A percentile compares a stretch with the other conserved stretches of the same genome.
phyloP scores from a whole-genome alignment of 768 basidiomycete genomes.

The Xerocomus brunneocitrinus region DNA sequence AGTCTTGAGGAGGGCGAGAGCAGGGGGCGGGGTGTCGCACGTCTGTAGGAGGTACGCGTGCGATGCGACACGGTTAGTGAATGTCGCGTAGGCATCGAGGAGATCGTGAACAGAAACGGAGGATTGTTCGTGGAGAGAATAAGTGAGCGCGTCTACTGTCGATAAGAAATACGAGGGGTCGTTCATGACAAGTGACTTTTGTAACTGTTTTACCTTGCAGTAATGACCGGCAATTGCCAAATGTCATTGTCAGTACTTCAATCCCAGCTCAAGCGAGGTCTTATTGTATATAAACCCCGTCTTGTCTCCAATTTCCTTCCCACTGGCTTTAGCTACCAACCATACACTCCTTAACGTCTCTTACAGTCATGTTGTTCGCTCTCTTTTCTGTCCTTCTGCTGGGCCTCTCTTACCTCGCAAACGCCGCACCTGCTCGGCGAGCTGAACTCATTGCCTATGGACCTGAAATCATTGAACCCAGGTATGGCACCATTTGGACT shows the following conservation, averaged over 20 bases:
- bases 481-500: constrained; percentile 33
- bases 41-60: constrained; percentile 6
- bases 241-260: too few species aligned
- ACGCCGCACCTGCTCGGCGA: constrained; percentile 26
- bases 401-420: constrained; percentile 23
- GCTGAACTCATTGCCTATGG: constrained; percentile 34
- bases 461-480: constrained; percentile 41
- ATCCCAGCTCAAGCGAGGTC: not conserved
- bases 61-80: constrained; percentile 42
- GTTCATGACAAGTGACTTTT: constrained; percentile 1
- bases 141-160: constrained; percentile 43
- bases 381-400: constrained; percentile 32
- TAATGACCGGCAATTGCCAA: too few species aligned
- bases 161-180: constrained; percentile 34
- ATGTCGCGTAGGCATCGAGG: constrained; percentile 54
- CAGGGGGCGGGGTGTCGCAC: constrained; percentile 8
- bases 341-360: constrained; percentile 20
- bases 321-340: not conserved
- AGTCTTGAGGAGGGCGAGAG: constrained; percentile 28
- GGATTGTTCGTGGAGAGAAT: constrained; percentile 39
- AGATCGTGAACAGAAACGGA: constrained; percentile 49
- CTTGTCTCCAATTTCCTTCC: not conserved
- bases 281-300: not conserved
- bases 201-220: too few species aligned
- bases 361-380: constrained; percentile 22